Evolutionary conservation across 352 stramenopile species (phyloP).

Genomic region (Phytophthora kernoviae): DNA sequence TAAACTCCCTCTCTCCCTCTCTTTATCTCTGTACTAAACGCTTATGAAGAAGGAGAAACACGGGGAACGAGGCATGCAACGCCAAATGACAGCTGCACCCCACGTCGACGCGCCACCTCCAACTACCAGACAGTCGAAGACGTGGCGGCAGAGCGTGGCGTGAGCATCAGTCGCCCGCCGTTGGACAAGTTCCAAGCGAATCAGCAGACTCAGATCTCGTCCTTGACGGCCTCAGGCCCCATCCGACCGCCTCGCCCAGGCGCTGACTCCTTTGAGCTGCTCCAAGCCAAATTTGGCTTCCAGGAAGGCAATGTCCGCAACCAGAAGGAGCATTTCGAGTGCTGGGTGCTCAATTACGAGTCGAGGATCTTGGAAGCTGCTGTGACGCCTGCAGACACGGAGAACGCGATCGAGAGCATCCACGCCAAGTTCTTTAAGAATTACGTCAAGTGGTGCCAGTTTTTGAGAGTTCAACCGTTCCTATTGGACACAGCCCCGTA

Average conservation of each 20-base stretch:
- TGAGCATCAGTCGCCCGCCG: slow-evolving; percentile 38
- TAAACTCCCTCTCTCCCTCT: no score
- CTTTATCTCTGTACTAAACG: no score
- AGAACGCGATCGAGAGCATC: slow-evolving; percentile 73
- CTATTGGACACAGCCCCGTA: slow-evolving; percentile 57
- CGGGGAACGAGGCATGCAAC: slow-evolving; percentile 21
- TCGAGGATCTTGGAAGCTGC: slow-evolving; percentile 44
- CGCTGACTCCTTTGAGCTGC: slow-evolving; percentile 71
- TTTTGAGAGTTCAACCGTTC: slow-evolving; percentile 88
- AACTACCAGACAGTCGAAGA: slow-evolving; percentile 87
- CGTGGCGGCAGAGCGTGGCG: slow-evolving; percentile 46
- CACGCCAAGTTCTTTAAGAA: slow-evolving; percentile 95
- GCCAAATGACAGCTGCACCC: slow-evolving; percentile 27
- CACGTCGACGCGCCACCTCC: slow-evolving; percentile 62
- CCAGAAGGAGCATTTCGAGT: slow-evolving; percentile 87
- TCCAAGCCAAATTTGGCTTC: slow-evolving; percentile 88
- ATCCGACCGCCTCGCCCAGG: slow-evolving; percentile 29
- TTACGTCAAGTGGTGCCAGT: slow-evolving; percentile 95
- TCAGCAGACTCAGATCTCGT: slow-evolving; percentile 17
- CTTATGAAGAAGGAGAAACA: slow-evolving; percentile 34
- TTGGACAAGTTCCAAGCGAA: slow-evolving; percentile 20
- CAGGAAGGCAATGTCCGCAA: slow-evolving; percentile 86
- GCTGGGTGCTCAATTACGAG: slow-evolving; percentile 86
- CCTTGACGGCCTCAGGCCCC: slow-evolving; percentile 21
- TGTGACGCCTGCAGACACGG: slow-evolving; percentile 41